Conservation (phyloP, 495 filamentous ascomycete species). For the Lentithecium fluviatile region DNA sequence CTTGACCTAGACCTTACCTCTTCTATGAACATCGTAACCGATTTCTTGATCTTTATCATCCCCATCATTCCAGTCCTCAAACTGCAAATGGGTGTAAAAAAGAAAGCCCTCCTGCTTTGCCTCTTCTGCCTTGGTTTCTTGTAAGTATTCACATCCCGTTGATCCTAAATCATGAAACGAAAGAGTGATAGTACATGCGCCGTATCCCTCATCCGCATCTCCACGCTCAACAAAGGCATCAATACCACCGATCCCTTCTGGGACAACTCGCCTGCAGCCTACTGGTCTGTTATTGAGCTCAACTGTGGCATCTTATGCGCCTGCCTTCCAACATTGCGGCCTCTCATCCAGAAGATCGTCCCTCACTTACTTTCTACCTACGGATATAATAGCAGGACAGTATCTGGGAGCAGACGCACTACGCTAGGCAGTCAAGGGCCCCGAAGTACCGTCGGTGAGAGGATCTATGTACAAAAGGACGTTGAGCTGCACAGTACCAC, state of each 20-base stretch:
- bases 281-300: conserved; percentile 29
- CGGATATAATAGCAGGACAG: not conserved
- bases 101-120: conserved; percentile 19
- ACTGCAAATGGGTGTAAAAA: conserved; percentile 18
- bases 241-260: conserved; percentile 24
- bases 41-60: conserved; percentile 26
- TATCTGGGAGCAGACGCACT: conserved; percentile 1
- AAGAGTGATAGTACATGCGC: conserved; percentile 14
- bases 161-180: not conserved
- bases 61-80: conserved; percentile 21
- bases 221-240: conserved; percentile 20
- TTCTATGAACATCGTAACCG: conserved; percentile 31
- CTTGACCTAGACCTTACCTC: conserved; percentile 26
- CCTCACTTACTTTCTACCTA: conserved; percentile 8
- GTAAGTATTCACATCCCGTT: conserved; percentile 8
- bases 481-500: conserved; percentile 23
- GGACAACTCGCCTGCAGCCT: conserved; percentile 28
- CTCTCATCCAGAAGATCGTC: conserved; percentile 16
- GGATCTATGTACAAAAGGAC: conserved; percentile 20
- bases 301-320: conserved; percentile 32
- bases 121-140: conserved; percentile 31
- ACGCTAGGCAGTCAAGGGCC: not conserved
- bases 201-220: conserved; percentile 27
- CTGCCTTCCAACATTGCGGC: conserved; percentile 28
- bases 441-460: not conserved